Evolutionary conservation across 176 grass and related monocot species (phyloP), one percentile per base, ranked within the genome.

Genomic region (Zea mays): DNA sequence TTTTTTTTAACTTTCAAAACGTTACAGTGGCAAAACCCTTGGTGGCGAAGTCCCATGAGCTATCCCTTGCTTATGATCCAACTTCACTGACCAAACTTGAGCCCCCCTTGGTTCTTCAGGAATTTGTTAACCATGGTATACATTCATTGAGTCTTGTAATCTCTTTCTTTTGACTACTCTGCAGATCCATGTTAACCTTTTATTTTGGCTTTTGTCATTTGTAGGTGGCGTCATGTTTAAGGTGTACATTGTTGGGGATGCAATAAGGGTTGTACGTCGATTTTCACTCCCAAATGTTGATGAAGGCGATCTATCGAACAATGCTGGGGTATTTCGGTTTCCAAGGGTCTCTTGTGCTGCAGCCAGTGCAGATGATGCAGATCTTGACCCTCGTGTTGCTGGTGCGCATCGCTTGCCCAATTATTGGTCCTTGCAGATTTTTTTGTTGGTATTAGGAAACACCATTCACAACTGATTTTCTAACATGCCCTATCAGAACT

Each of bases 61-160:
- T 99, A 49, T 95, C 90, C 77, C 92, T 99, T 88, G 96, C 90
- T 69, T 99, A 95, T 87, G 96, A 99, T 77, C 75, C 67, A 69
- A 72, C 77, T 59, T 99, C 92, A 37, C 77, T 99, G 81, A 92
- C 92, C 15, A 90, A 88, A 59, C 92, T 99, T 51, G 88, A 95
- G 72, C 96, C 90, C 1, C 92, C 88, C 3, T 82, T 99, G 76
- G 90, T 99, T 87, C 92, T 99, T 72, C 96, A 99, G 83, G 92
- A 99, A 85, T 95, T 99, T 73, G 88, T 99, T 42, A 95, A 93
- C 81, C 96, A 95, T 76, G 92, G 96, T 93, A 95, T 10, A n/a
- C n/a, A 19, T 79, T 34, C 41, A 36, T 59, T 38, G 60, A 74
- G 12, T 58, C 47, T 17, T 49, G 40, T 14, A 36, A 59, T n/a